Base-by-base conservation (phyloP, 225 moss, liverwort and hornwort species). In the Neckera pumila region DNA sequence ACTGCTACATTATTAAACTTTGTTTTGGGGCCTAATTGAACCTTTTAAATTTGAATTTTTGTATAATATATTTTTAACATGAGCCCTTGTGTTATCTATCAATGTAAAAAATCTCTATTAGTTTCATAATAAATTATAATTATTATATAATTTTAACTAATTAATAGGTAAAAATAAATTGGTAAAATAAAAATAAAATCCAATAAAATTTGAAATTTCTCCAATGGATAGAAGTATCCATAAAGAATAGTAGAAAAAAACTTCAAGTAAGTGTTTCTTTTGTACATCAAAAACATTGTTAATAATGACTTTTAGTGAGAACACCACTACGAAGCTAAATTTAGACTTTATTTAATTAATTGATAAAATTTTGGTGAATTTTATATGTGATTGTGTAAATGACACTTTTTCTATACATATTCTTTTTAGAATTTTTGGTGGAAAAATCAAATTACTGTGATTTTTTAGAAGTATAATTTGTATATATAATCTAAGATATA, bases 171-270 rank as follows among this genome's bases (percentile, higher is more conserved):
- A n/a, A 67, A 67, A n/a, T n/a, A n/a, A 67, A 20, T 9, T 66
- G 16, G 8, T 16, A 31, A 31, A 63, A 31, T 8, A 6, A 18
- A 18, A 18, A 34, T 18, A 3, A 34, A 17, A 18, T 34, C 19
- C 10, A 10, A 36, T 11, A 20, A 20, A 20, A n/a, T 36, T 66
- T 20, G 4, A 70, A 70, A 38, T 13, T 25, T 70, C 0, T 40
- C 0, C 4, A 13, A 23, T 2, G 1, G 12, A 2, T 36, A 38
- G 12, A 23, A 23, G 0, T 38, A 2, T 34, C 38, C 23, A 69
- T 14, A 40, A 25, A 40, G 1, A 40, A 4, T 7, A 40, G 4
- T 22, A 0, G 14, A 40, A 69, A 8, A 0, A 2, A 0, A 8
- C 4, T 40, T 40, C 3, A 25, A 40, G 8, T 27, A 9, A 16